A percentile compares a stretch with the other conserved stretches of the same genome.
Evolutionary conservation across 2,329 filamentous ascomycete species (phyloP).

Genomic region (Colletotrichum salicis): DNA sequence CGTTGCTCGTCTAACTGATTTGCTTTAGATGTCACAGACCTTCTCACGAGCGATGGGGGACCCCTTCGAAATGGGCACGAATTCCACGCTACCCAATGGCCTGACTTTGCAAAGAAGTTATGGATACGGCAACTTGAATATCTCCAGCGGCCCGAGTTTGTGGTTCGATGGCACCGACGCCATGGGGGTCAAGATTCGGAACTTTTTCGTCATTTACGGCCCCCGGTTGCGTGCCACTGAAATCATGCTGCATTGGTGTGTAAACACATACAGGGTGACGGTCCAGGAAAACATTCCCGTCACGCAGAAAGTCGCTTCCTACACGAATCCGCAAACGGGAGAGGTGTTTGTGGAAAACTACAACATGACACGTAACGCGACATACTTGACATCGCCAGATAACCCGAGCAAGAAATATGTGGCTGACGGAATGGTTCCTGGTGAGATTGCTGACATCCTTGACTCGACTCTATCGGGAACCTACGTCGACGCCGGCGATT

Average conservation of each 20-base stretch:
- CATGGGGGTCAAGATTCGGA: slow-evolving; percentile 4
- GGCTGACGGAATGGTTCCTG: slow-evolving; percentile 7
- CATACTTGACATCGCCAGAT: slow-evolving; percentile 24
- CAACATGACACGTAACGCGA: slow-evolving; percentile 12
- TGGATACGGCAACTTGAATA: slow-evolving; percentile 4
- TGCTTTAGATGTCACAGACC: neutral
- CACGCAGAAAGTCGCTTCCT: slow-evolving; percentile 5
- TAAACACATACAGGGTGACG: slow-evolving; percentile 20
- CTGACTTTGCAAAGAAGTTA: neutral
- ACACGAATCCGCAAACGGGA: neutral
- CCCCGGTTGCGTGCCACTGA: neutral
- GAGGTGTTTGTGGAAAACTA: slow-evolving; percentile 6
- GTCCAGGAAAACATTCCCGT: slow-evolving; percentile 12
- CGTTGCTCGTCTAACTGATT: too few species aligned
- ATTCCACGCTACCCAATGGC: slow-evolving; percentile 13
- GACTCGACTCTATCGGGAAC: neutral
- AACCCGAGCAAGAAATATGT: neutral
- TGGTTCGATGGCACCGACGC: slow-evolving; percentile 1
- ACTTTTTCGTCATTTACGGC: slow-evolving; percentile 19
- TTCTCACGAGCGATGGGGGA: neutral
- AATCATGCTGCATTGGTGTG: slow-evolving; percentile 21
- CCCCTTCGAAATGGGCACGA: neutral
- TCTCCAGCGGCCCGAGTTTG: slow-evolving; percentile 10
- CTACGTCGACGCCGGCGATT: slow-evolving; percentile 1
- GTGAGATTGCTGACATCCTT: neutral